phyloP scores from a whole-genome alignment of 345 rosid species.

The Raphanus sativus region DNA sequence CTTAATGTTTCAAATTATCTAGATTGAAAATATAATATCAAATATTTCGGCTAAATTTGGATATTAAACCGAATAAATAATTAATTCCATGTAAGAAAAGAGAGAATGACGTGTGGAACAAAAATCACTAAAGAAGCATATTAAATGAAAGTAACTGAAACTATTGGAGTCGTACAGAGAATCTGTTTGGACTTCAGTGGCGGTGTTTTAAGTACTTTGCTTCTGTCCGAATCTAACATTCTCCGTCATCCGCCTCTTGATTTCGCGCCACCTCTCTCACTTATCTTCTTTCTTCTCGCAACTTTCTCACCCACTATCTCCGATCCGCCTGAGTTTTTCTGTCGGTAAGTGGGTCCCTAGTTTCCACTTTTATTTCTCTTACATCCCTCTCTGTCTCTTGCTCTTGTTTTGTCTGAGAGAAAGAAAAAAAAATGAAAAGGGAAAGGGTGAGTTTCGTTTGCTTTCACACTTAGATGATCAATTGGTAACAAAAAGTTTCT shows the following conservation, averaged over 20 bases:
- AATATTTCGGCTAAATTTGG: neutral
- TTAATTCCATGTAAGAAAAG: neutral
- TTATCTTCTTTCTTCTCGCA: neutral
- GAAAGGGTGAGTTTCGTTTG: conserved; percentile 18
- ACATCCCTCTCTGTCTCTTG: neutral
- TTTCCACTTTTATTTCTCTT: neutral
- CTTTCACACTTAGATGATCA: conserved; percentile 11
- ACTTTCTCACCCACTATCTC: conserved; percentile 22
- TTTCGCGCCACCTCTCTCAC: conserved; percentile 29
- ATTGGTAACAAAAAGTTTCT: neutral
- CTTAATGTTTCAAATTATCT: neutral
- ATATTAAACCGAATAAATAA: neutral
- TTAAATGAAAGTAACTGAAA: conserved; percentile 17
- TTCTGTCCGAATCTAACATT: conserved; percentile 19
- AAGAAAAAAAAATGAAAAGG: conserved; percentile 27
- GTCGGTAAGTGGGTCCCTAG: conserved; percentile 33
- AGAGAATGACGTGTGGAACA: neutral
- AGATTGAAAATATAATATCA: neutral
- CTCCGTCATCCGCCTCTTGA: conserved; percentile 9
- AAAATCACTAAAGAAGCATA: conserved; percentile 8
- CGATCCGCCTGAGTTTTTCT: conserved; percentile 28
- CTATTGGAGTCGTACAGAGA: neutral
- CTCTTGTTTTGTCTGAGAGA: conserved; percentile 3
- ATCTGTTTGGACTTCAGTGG: conserved; percentile 27
- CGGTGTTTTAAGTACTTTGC: conserved; percentile 15